Base-by-base conservation (phyloP, 805 yeast species). In the Hanseniaspora singularis region DNA sequence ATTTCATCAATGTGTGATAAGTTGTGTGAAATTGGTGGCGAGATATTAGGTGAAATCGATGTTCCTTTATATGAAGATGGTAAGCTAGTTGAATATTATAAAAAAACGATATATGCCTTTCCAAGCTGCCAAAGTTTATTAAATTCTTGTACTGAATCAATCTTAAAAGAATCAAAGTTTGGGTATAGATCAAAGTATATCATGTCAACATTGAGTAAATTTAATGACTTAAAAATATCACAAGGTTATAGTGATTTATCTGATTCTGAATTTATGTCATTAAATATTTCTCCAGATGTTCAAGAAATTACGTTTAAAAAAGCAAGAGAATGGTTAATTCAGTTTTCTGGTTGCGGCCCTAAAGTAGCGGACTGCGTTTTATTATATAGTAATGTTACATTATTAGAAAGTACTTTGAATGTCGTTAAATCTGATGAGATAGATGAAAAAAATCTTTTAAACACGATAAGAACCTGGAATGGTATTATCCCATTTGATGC, bases 321-420 rank as follows among this genome's bases (percentile, higher is more conserved):
- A 26, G 50, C 58, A 14, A 54, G 62, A 40, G 64, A 60, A 31
- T 57, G 54, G 38, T 64, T 92, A 34, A 66, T 81, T 52, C 69
- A 73, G 51, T 80, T 82, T 54, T 68, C 73, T 3, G 98, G 98
- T 0, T 96, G 92, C 0, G 98, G 98, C 0, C 97, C 97, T 0
- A 92, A 92, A 64, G 97, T 92, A 1, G 96, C 98, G 0, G 98
- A 92, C 55, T 92, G 98, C 61, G 92, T 92, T 14, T 79, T 94
- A 52, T 67, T 92, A 38, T 89, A 92, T 96, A 79, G 92, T 2
- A 67, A 89, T 51, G 89, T 47, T 20, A 27, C 42, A 4, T 27
- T 30, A 82, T 55, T 80, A n/a, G n/a, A n/a, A n/a, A n/a, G n/a
- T n/a, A 16, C 20, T 1, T 16, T 26, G n/a, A 33, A 26, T 15